These are phyloP conservation scores for Monosporozyma solicola DNA, from an alignment of 805 yeast genomes.

Conservation along the genomic window DNA sequence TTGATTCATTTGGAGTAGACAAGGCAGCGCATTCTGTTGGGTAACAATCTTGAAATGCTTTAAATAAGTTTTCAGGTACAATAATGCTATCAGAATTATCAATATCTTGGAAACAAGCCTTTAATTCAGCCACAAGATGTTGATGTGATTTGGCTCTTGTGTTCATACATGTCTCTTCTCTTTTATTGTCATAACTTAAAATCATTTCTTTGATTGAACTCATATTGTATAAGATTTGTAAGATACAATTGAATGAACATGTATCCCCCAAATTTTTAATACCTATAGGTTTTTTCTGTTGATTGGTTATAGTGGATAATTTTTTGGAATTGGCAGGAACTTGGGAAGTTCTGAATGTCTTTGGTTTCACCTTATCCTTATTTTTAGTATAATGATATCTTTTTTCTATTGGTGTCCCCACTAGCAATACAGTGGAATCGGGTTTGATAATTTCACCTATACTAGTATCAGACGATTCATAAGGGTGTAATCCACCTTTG, in stretches of 20 bases:
- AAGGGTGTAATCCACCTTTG: conserved; percentile 67
- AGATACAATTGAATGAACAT: conserved; percentile 80
- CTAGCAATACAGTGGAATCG: conserved; percentile 67
- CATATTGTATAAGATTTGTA: conserved; percentile 78
- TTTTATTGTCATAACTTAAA: conserved; percentile 35
- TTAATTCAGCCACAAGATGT: conserved; percentile 40
- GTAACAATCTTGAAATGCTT: conserved; percentile 51
- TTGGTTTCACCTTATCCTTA: neutral
- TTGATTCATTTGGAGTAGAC: conserved; percentile 46
- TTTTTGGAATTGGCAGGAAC: neutral
- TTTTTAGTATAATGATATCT: neutral
- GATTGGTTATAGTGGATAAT: neutral
- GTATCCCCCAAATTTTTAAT: conserved; percentile 91
- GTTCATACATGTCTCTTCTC: conserved; percentile 7
- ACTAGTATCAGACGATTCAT: conserved; percentile 42
- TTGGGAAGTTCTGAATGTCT: neutral
- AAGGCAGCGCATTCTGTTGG: conserved; percentile 66
- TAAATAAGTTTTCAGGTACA: conserved; percentile 59
- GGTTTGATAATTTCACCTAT: conserved; percentile 46
- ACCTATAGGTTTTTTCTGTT: conserved; percentile 55
- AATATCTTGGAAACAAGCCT: conserved; percentile 34
- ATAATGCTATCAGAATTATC: conserved; percentile 35
- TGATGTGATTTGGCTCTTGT: conserved; percentile 25
- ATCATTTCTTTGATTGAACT: conserved; percentile 60
- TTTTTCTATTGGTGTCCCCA: conserved; percentile 61